Percentiles rank a stretch among this genome's conserved stretches.
Evolutionary conservation across 1,139 yeast species (phyloP).

Genomic region (Scheffersomyces insectosa): DNA sequence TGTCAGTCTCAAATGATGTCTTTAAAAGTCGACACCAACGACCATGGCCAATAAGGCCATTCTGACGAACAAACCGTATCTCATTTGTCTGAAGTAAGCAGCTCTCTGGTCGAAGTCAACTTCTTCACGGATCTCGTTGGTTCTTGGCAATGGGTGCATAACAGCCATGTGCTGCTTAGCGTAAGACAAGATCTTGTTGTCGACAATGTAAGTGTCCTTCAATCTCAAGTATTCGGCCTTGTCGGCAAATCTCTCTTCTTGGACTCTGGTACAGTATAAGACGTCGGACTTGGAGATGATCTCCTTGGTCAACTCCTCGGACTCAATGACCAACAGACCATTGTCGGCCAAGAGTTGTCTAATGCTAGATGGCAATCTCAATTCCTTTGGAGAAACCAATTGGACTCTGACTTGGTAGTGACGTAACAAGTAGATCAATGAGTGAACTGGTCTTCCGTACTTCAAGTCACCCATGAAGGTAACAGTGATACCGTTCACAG

Average conservation of each 20-base stretch:
- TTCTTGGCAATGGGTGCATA: slow-evolving; percentile 99
- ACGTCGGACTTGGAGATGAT: slow-evolving; percentile 90
- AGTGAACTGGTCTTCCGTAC: slow-evolving; percentile 98
- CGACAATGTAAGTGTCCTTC: slow-evolving; percentile 90
- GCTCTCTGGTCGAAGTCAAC: slow-evolving; percentile 99
- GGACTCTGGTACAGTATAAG: slow-evolving; percentile 96
- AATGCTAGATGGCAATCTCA: slow-evolving; percentile 75
- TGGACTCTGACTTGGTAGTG: slow-evolving; percentile 93
- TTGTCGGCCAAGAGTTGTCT: slow-evolving; percentile 61
- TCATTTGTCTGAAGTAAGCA: slow-evolving; percentile 99
- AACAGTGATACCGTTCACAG: slow-evolving; percentile 95
- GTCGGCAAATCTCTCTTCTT: slow-evolving; percentile 89
- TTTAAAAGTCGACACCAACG: slow-evolving; percentile 72
- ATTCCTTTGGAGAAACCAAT: slow-evolving; percentile 87
- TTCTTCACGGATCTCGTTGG: slow-evolving; percentile 93
- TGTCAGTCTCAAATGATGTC: slow-evolving; percentile 1
- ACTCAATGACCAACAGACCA: slow-evolving; percentile 72
- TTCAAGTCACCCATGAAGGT: slow-evolving; percentile 99
- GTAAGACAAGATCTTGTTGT: slow-evolving; percentile 83
- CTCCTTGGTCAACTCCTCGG: slow-evolving; percentile 76
- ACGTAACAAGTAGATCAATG: slow-evolving; percentile 84
- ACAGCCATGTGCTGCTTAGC: slow-evolving; percentile 99
- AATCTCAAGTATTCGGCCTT: slow-evolving; percentile 78
- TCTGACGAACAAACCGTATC: slow-evolving; percentile 95
- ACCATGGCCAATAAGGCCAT: slow-evolving; percentile 99